Base-by-base conservation (phyloP, 73 alveolate species). In the Paramecium sonneborni region DNA sequence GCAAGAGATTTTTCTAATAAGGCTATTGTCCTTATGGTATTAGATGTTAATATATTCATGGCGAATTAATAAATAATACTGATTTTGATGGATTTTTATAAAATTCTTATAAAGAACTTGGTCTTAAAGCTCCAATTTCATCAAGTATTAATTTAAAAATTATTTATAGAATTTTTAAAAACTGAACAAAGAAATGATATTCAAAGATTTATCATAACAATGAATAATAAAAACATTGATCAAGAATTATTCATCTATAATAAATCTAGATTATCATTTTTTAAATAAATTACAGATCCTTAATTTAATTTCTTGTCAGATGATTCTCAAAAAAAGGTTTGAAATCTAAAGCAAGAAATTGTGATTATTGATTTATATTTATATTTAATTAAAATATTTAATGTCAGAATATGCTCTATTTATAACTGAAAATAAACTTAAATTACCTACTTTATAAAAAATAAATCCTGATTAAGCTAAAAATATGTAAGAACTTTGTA, bases 1-100 rank as follows among this genome's bases (percentile, higher is more conserved):
- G 99, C 94, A 95, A 93, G 55, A 93, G 97, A 92, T 97, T 93
- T 94, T 96, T 94, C 76, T 97, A 96, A 48, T 74, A 93, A 38
- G 96, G 97, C 14, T 96, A 94, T 92, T 97, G 99, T 68, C 95
- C 99, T 23, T 97, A 97, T 95, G 99, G 99, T 5, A 74, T 85
- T 55, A 92, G 99, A 85, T 97, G 99, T 91, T 96, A 97, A 92
- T 97, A 96, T 95, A 91, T 96, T 34, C 99, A 97, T 86, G 94
- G 88, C 68, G 89, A 92, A 84, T 92, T 74, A 37, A 89, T 79
- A 20, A 30, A 44, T 43, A 23, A 26, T 8, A 38, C 30, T 24
- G 90, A 79, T 41, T 79, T 79, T 23, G 90, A 79, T 10, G 55
- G 90, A 79, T 79, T 30, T 12, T 79, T 79, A 44, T 46, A 39